These are phyloP conservation scores for Aeschynomene evenia DNA, from an alignment of 306 rosid species.

Conservation along the genomic window DNA sequence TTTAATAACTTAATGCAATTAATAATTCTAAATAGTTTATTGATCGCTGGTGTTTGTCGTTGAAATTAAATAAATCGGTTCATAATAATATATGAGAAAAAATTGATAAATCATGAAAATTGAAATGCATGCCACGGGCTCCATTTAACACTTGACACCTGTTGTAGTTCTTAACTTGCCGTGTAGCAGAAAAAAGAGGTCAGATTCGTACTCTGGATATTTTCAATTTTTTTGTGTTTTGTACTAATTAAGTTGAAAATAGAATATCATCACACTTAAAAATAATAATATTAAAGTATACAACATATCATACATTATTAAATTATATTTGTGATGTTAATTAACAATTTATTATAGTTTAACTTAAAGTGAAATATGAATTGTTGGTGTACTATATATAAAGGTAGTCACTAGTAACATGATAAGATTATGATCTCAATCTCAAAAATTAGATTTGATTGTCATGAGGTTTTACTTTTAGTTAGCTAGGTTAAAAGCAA, in stretches of 20 bases:
- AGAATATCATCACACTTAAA: too few relatives aligned
- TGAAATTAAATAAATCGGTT: background rate
- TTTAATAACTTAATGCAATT: background rate
- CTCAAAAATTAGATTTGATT: background rate
- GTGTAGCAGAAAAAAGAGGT: background rate
- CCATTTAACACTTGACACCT: background rate
- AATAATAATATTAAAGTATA: too few relatives aligned
- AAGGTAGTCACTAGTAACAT: background rate
- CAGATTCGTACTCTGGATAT: background rate
- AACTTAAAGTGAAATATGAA: background rate
- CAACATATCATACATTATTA: background rate
- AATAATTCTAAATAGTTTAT: background rate
- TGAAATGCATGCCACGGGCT: background rate
- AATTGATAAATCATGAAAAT: background rate
- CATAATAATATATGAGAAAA: background rate
- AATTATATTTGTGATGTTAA: background rate
- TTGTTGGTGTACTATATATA: background rate
- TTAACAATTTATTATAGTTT: background rate
- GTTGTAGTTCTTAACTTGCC: background rate
- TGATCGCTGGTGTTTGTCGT: background rate
- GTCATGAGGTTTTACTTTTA: background rate
- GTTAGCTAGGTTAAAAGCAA: conserved; percentile 4
- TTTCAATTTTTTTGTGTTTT: background rate
- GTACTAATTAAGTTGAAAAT: too few relatives aligned
- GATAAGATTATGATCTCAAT: conserved; percentile 1